Base-by-base conservation (phyloP, 83 land plant species). In the Picea engelmannii region DNA sequence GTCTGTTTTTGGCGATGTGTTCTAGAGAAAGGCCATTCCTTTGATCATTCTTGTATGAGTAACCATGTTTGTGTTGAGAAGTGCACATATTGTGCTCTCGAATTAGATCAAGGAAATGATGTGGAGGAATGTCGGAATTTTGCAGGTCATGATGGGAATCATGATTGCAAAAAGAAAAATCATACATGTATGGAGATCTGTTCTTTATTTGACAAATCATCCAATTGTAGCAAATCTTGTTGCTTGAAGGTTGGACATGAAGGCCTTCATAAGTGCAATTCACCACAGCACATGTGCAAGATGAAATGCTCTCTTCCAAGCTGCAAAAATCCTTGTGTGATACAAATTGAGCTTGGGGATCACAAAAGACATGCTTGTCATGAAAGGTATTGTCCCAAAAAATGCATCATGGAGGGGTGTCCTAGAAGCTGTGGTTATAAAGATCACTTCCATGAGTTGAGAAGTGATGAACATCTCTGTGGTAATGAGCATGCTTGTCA, bases 211-310 rank as follows among this genome's bases (percentile, higher is more conserved):
- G 78, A 40, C 5, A 64, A 78, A 52, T 25, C 84, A 17, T 82
- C 84, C 4, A 87, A 84, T 81, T 87, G 89, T 40, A 87, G 71
- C 63, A 76, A 42, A 66, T 17, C 24, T 8, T 87, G 89, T 59
- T 61, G 52, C 21, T 18, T 81, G 62, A 84, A 70, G 23, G 40
- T 79, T 16, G 75, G 63, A 11, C 89, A 87, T 66, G 66, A 71
- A 17, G 89, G 87, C 5, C 67, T 71, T 20, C 87, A 87, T 65
- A 82, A 74, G 27, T 84, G 87, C 52, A 81, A 31, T 31, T 31
- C 35, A 31, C 2, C 35, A 31, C 35, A 31, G 44, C 86, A 81
- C 78, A 78, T 81, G 84, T 87, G 89, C 78, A 78, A 62, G 79
- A 42, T 23, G 82, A 75, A 84, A 25, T 87, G 89, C 27, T 78